Evolutionary conservation across 2,329 filamentous ascomycete genomes (phyloP).

Genomic region (Botrytis sinoallii): DNA sequence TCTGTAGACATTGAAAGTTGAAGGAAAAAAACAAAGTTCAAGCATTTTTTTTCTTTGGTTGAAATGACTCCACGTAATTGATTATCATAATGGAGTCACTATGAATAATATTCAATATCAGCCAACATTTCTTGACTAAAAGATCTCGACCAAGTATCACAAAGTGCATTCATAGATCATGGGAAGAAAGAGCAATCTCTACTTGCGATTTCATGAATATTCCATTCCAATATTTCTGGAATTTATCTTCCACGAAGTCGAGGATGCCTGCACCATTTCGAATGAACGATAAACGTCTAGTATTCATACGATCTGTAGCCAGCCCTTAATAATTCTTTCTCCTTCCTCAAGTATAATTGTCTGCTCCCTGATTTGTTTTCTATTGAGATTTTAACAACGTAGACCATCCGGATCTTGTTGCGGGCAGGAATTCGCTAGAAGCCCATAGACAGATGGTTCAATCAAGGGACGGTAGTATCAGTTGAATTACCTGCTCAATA

Average conservation of each 20-base stretch:
- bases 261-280: background rate
- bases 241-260: background rate
- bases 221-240: background rate
- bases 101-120: background rate
- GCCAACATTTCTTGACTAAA: background rate
- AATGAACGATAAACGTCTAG: background rate
- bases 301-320: accelerated
- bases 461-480: background rate
- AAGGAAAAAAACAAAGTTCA: background rate
- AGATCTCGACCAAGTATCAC: background rate
- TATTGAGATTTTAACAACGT: background rate
- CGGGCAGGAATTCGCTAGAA: background rate
- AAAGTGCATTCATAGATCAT: background rate
- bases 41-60: background rate
- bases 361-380: background rate
- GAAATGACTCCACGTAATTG: background rate
- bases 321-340: accelerated
- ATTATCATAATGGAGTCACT: background rate
- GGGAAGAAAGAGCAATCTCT: background rate
- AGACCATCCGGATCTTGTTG: background rate
- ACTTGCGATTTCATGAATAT: background rate
- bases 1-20: background rate
- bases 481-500: background rate
- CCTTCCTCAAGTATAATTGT: background rate
- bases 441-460: background rate